phyloP scores from a whole-genome alignment of 2,329 filamentous ascomycete genomes.

The Ophiostoma sp. region DNA sequence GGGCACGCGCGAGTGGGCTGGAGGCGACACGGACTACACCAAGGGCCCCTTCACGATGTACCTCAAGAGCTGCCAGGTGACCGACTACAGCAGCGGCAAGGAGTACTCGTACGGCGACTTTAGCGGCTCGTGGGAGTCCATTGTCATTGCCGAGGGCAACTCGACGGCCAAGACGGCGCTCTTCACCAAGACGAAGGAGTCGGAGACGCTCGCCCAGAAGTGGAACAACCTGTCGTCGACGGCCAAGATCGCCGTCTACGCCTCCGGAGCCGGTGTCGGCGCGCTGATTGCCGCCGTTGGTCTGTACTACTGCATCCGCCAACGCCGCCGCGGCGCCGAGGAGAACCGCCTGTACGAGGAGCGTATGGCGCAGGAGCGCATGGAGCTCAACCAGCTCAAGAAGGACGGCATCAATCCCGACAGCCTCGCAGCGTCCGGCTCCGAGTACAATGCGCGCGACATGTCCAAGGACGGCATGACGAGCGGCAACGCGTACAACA shows the following conservation, averaged over 20 bases:
- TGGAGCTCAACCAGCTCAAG: conserved; percentile 48
- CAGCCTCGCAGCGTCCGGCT: conserved; percentile 35
- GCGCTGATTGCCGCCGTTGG: conserved; percentile 39
- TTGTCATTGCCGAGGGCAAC: conserved; percentile 41
- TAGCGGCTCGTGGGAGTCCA: conserved; percentile 24
- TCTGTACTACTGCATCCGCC: conserved; percentile 50
- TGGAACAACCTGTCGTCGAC: conserved; percentile 47
- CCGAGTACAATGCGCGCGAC: conserved; percentile 37
- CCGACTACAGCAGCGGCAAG: conserved; percentile 35
- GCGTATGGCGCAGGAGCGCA: conserved; percentile 43
- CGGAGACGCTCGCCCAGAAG: conserved; percentile 46
- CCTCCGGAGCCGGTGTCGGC: conserved; percentile 41
- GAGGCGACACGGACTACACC: conserved; percentile 51
- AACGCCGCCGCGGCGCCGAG: conserved; percentile 46
- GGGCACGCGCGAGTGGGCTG: conserved; percentile 52
- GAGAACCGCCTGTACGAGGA: conserved; percentile 47
- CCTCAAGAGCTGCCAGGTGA: conserved; percentile 43
- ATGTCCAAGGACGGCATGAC: conserved; percentile 32
- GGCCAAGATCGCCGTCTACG: conserved; percentile 51
- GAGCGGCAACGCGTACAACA: conserved; percentile 32
- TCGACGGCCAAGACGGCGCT: conserved; percentile 49
- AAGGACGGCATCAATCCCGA: conserved; percentile 46
- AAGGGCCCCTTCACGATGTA: conserved; percentile 58
- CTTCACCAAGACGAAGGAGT: conserved; percentile 32
- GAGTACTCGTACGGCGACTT: conserved; percentile 27